A percentile compares a stretch with the other conserved stretches of the same genome.
Evolutionary conservation across 768 basidiomycete genomes (phyloP).

Genomic region (Cyathus striatus): DNA sequence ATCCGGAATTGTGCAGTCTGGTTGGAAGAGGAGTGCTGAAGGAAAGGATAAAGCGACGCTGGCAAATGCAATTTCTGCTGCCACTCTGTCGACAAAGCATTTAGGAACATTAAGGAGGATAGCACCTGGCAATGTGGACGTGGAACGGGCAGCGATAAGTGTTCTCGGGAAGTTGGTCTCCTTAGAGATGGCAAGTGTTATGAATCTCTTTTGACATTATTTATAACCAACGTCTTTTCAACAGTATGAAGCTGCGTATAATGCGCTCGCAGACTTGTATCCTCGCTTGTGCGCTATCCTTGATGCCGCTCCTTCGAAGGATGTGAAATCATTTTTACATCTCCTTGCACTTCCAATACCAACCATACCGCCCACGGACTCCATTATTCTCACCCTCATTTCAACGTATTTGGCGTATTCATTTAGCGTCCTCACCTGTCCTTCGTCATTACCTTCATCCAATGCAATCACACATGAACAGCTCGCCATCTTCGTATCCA

Average conservation of each 20-base stretch:
- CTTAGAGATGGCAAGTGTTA: slow-evolving; percentile 64
- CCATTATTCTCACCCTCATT: slow-evolving; percentile 43
- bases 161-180: slow-evolving; percentile 61
- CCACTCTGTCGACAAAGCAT: slow-evolving; percentile 36
- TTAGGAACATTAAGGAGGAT: slow-evolving; percentile 42
- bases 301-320: slow-evolving; percentile 7
- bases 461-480: neutral
- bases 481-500: slow-evolving; percentile 5
- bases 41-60: slow-evolving; percentile 20
- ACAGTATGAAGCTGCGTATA: slow-evolving; percentile 54
- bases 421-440: slow-evolving; percentile 34
- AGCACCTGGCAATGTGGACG: slow-evolving; percentile 46
- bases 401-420: slow-evolving; percentile 58
- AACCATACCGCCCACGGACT: slow-evolving; percentile 16
- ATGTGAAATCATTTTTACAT: slow-evolving; percentile 11
- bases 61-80: slow-evolving; percentile 26
- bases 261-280: slow-evolving; percentile 41
- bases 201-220: neutral
- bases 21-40: slow-evolving; percentile 47
- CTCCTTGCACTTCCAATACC: slow-evolving; percentile 42
- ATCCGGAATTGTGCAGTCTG: slow-evolving; percentile 45
- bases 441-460: slow-evolving; percentile 5
- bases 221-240: slow-evolving; percentile 1
- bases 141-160: slow-evolving; percentile 70
- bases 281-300: slow-evolving; percentile 32